Conservation (phyloP, 176 grass and related monocot genomes). For the Triticum monococcum region DNA sequence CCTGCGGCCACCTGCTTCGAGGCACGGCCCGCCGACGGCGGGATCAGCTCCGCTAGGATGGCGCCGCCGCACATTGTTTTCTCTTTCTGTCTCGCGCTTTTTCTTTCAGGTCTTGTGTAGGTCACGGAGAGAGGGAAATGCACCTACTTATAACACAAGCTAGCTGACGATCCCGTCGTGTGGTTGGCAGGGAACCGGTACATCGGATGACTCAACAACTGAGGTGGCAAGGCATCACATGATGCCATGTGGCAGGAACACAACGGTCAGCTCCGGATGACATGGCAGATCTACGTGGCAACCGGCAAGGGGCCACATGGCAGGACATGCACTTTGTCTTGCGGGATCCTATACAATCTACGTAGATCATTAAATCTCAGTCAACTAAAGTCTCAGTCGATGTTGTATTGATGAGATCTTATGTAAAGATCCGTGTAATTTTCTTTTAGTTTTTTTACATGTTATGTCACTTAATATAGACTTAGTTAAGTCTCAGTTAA, state of each 20-base stretch:
- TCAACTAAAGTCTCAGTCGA: too few relatives aligned
- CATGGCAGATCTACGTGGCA: not conserved
- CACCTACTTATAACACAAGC: not conserved
- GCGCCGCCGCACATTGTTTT: conserved; percentile 72
- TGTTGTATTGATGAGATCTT: too few relatives aligned
- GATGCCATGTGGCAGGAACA: not conserved
- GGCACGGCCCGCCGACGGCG: conserved; percentile 18
- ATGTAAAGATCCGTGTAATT: too few relatives aligned
- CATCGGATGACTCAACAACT: not conserved
- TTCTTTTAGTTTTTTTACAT: too few relatives aligned
- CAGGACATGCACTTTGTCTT: too few relatives aligned
- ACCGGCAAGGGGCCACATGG: not conserved
- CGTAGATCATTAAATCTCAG: too few relatives aligned
- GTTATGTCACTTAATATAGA: too few relatives aligned
- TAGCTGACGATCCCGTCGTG: not conserved
- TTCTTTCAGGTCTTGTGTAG: not conserved
- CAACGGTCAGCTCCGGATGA: not conserved
- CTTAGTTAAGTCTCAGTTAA: too few relatives aligned
- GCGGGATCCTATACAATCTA: too few relatives aligned
- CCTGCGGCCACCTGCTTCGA: conserved; percentile 23
- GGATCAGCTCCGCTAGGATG: conserved; percentile 63
- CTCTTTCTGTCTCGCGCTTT: not conserved
- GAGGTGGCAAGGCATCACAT: not conserved
- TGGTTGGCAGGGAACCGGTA: not conserved
- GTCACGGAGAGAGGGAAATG: not conserved